Percentiles rank a stretch among this genome's conserved stretches.
Evolutionary conservation across 2,329 filamentous ascomycete genomes (phyloP).

Genomic region (Calonectria hongkongensis): DNA sequence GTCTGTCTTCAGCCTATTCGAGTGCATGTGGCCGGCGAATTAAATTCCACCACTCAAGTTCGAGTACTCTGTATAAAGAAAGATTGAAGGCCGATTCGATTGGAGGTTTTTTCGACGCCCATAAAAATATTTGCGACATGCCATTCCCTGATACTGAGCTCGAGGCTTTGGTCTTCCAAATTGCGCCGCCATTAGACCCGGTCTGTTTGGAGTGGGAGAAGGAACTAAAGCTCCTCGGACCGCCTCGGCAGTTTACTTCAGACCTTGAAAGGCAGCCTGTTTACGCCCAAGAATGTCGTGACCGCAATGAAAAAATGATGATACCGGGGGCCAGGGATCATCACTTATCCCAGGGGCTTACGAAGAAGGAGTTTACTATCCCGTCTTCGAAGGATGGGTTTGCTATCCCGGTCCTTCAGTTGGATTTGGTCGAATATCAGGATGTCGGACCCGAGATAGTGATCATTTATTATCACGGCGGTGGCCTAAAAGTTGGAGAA

Average conservation of each 20-base stretch:
- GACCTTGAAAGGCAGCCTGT: conserved; percentile 59
- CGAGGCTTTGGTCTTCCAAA: conserved; percentile 53
- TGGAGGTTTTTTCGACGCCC: not conserved
- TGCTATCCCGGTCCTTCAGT: conserved; percentile 61
- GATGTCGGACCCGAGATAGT: conserved; percentile 48
- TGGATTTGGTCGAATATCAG: conserved; percentile 50
- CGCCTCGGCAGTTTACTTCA: conserved; percentile 48
- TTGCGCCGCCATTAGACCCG: conserved; percentile 62
- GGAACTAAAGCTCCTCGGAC: conserved; percentile 46
- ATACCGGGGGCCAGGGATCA: conserved; percentile 60
- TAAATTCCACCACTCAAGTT: conserved; percentile 22
- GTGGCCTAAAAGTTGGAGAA: conserved; percentile 68
- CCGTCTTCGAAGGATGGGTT: conserved; percentile 58
- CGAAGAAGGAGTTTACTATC: conserved; percentile 54
- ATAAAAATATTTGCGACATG: conserved; percentile 38
- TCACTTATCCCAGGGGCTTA: conserved; percentile 60
- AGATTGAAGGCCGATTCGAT: not conserved
- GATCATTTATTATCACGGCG: conserved; percentile 69
- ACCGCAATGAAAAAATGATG: conserved; percentile 60
- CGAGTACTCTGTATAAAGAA: not conserved
- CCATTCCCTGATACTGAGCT: conserved; percentile 45
- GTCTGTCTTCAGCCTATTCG: conserved; percentile 16
- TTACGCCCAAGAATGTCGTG: conserved; percentile 65
- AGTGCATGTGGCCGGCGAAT: not conserved
- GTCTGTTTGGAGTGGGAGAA: conserved; percentile 64